Conservation (phyloP, 306 rosid species). For the Vachellia collinsii region DNA sequence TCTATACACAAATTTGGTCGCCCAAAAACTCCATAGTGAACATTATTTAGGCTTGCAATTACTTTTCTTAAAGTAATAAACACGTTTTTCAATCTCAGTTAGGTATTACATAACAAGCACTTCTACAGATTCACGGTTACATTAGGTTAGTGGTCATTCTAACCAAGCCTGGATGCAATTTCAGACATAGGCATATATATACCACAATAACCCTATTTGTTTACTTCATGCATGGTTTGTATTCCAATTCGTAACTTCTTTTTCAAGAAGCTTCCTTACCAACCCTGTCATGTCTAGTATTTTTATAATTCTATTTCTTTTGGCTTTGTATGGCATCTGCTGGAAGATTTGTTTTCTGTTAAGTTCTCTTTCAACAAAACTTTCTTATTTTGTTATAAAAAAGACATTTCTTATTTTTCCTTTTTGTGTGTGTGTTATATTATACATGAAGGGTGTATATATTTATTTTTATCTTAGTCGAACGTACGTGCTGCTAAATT, state of each 20-base stretch:
- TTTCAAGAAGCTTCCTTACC: background rate
- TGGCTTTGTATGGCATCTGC: slow-evolving; percentile 12
- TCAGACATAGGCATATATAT: background rate
- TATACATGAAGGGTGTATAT: background rate
- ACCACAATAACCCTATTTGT: background rate
- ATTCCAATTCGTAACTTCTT: background rate
- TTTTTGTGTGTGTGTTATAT: background rate
- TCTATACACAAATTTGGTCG: background rate
- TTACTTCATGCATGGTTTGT: background rate
- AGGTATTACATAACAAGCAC: too few species aligned
- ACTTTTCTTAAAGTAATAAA: too few species aligned
- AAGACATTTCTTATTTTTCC: background rate
- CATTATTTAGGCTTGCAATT: background rate
- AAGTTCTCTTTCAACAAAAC: slow-evolving; percentile 1
- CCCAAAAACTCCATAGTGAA: background rate
- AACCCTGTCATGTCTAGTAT: background rate
- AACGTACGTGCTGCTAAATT: background rate
- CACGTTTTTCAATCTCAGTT: background rate
- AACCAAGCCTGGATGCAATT: background rate
- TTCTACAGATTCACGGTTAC: too few species aligned
- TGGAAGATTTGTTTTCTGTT: slow-evolving; percentile 36
- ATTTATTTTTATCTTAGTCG: background rate
- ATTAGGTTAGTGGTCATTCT: background rate
- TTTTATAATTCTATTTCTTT: background rate
- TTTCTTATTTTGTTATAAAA: background rate